These are phyloP conservation scores for Xerocomus potaroensis DNA, from an alignment of 768 basidiomycete genomes.

Conservation along the genomic window DNA sequence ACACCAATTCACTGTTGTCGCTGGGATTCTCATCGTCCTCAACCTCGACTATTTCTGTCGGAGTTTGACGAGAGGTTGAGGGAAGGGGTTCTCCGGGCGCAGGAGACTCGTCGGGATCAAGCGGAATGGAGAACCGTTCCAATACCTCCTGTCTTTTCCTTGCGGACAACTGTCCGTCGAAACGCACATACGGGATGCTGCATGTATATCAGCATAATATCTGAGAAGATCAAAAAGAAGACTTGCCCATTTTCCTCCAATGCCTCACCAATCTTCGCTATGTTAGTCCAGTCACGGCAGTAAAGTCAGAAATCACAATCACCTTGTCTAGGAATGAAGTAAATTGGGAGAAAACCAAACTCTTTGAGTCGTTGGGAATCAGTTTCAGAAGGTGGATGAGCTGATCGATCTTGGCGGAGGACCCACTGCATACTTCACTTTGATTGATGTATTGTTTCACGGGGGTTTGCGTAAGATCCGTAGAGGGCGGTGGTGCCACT, in stretches of 20 bases:
- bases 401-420: slow-evolving; percentile 86
- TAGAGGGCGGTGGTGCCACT: slow-evolving; percentile 58
- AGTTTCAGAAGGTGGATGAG: slow-evolving; percentile 67
- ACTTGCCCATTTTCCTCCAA: slow-evolving; percentile 62
- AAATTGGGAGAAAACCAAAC: slow-evolving; percentile 87
- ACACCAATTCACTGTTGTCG: slow-evolving; percentile 34
- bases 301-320: neutral
- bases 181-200: slow-evolving; percentile 74
- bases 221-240: neutral
- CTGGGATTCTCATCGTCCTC: slow-evolving; percentile 14
- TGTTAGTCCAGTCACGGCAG: neutral
- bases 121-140: slow-evolving; percentile 64
- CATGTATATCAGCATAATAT: slow-evolving; percentile 2
- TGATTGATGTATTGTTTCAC: slow-evolving; percentile 39
- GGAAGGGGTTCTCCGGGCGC: slow-evolving; percentile 16
- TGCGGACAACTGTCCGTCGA: slow-evolving; percentile 86
- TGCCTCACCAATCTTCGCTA: slow-evolving; percentile 60
- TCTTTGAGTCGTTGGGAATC: slow-evolving; percentile 68
- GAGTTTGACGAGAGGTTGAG: slow-evolving; percentile 5
- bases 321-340: slow-evolving; percentile 83
- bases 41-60: neutral
- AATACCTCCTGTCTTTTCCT: slow-evolving; percentile 75
- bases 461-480: slow-evolving; percentile 63
- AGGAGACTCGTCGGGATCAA: slow-evolving; percentile 35
- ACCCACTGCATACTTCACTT: slow-evolving; percentile 41